Percentiles rank a stretch among this genome's conserved stretches.
Evolutionary conservation across 495 filamentous ascomycete species (phyloP).

Genomic region (Penicillium canescens): DNA sequence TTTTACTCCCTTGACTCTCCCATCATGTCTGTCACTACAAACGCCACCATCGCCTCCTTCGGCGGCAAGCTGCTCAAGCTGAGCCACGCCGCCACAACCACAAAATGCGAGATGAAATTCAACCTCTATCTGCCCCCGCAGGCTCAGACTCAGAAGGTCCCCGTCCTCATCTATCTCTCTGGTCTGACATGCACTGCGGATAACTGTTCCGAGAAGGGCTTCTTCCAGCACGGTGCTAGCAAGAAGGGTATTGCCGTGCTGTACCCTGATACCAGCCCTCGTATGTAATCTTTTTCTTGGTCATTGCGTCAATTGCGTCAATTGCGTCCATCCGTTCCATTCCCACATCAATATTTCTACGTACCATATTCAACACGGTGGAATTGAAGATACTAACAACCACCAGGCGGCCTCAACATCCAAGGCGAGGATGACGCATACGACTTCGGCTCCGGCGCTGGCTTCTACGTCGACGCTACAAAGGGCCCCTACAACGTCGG

Average conservation of each 20-base stretch:
- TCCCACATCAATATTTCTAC: background rate
- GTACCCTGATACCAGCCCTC: constrained; percentile 92
- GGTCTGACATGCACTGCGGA: constrained; percentile 94
- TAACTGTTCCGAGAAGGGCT: constrained; percentile 93
- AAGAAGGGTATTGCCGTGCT: constrained; percentile 81
- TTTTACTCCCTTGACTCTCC: background rate
- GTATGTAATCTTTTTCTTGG: constrained; percentile 44
- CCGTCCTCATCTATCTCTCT: constrained; percentile 91
- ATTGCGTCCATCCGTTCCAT: background rate
- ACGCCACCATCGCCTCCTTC: constrained; percentile 87
- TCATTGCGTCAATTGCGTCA: background rate
- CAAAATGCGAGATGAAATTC: constrained; percentile 65
- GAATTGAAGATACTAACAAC: background rate
- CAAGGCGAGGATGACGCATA: constrained; percentile 79
- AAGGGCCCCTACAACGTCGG: constrained; percentile 65
- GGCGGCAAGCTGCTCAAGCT: constrained; percentile 95
- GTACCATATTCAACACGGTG: too few relatives aligned
- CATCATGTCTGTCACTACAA: constrained; percentile 78
- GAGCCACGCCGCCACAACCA: constrained; percentile 71
- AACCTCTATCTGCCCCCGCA: constrained; percentile 68
- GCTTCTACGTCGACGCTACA: constrained; percentile 94
- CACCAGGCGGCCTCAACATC: constrained; percentile 66
- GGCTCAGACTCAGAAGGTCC: constrained; percentile 60
- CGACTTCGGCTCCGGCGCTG: constrained; percentile 89
- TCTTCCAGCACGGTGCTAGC: constrained; percentile 82